Percentiles rank a stretch among this genome's conserved stretches.
These are phyloP conservation scores for Penicillium pancosmium DNA, from an alignment of 495 filamentous ascomycete genomes.

Conservation along the genomic window DNA sequence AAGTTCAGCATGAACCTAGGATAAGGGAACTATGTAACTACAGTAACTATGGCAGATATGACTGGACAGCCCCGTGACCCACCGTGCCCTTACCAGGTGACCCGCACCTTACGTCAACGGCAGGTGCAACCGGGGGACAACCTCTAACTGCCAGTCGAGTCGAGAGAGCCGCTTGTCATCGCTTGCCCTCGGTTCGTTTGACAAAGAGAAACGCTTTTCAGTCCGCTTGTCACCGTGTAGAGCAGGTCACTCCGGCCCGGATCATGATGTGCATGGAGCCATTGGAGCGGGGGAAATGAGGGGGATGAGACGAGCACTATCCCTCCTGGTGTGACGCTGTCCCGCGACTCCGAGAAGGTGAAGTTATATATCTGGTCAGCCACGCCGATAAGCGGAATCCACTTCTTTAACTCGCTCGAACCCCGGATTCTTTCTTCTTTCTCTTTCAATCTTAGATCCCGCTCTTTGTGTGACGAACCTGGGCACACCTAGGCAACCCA, in stretches of 20 bases:
- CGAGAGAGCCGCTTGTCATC: slow-evolving; percentile 27
- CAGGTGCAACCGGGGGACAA: slow-evolving; percentile 15
- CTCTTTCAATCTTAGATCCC: neutral
- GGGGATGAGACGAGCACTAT: neutral
- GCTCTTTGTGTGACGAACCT: neutral
- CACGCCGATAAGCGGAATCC: neutral
- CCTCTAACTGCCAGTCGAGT: slow-evolving; percentile 9
- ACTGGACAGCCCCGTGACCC: slow-evolving; percentile 13
- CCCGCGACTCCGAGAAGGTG: neutral
- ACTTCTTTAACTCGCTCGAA: slow-evolving; percentile 11
- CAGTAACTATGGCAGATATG: too few species aligned
- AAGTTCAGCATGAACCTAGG: neutral
- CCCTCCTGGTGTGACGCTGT: neutral
- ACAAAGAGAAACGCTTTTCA: slow-evolving; percentile 27
- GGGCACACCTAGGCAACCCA: too few species aligned
- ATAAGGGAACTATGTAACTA: neutral
- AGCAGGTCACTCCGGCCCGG: slow-evolving; percentile 25
- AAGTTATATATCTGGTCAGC: slow-evolving; percentile 6
- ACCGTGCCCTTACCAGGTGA: slow-evolving; percentile 19
- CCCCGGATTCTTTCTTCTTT: slow-evolving; percentile 36
- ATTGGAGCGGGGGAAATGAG: slow-evolving; percentile 8
- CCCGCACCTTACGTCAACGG: slow-evolving; percentile 20
- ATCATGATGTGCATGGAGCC: slow-evolving; percentile 17
- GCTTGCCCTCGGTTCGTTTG: slow-evolving; percentile 32
- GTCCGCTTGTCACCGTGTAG: slow-evolving; percentile 11